These are phyloP conservation scores for Keithomyces neogunnii DNA, from an alignment of 2,329 filamentous ascomycete species.

Conservation along the genomic window DNA sequence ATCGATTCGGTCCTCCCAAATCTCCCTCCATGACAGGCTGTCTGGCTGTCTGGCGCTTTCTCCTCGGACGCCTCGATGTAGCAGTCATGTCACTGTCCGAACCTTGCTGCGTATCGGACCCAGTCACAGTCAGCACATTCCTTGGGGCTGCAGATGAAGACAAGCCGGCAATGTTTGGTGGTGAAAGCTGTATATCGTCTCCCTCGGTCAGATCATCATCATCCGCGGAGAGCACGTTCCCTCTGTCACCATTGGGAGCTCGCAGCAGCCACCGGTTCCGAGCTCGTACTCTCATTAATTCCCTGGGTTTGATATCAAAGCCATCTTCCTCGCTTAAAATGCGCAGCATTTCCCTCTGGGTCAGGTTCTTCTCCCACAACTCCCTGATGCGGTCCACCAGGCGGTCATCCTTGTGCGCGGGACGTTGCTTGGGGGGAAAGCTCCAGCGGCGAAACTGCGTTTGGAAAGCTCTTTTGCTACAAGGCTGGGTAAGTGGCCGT, in stretches of 20 bases:
- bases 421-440: slow-evolving; percentile 67
- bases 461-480: slow-evolving; percentile 68
- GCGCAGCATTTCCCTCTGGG: slow-evolving; percentile 65
- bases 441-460: slow-evolving; percentile 71
- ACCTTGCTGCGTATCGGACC: not conserved
- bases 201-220: slow-evolving; percentile 22
- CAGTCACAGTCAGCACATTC: not conserved
- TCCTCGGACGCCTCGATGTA: slow-evolving; percentile 15
- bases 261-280: slow-evolving; percentile 62
- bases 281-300: slow-evolving; percentile 60
- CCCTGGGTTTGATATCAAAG: slow-evolving; percentile 61
- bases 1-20: slow-evolving; percentile 61
- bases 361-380: slow-evolving; percentile 68
- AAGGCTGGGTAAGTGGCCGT: slow-evolving; percentile 11
- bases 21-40: slow-evolving; percentile 51
- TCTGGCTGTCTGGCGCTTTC: slow-evolving; percentile 61
- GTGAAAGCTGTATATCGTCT: not conserved
- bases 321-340: slow-evolving; percentile 62
- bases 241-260: slow-evolving; percentile 49
- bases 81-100: not conserved
- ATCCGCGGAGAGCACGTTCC: slow-evolving; percentile 50
- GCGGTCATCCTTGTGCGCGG: slow-evolving; percentile 58
- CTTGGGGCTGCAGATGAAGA: not conserved
- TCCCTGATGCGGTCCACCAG: slow-evolving; percentile 64
- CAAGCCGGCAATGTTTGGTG: not conserved